These are phyloP conservation scores for Coemansia sp. DNA, from an alignment of 192 early-diverging fungal species.

Conservation along the genomic window DNA sequence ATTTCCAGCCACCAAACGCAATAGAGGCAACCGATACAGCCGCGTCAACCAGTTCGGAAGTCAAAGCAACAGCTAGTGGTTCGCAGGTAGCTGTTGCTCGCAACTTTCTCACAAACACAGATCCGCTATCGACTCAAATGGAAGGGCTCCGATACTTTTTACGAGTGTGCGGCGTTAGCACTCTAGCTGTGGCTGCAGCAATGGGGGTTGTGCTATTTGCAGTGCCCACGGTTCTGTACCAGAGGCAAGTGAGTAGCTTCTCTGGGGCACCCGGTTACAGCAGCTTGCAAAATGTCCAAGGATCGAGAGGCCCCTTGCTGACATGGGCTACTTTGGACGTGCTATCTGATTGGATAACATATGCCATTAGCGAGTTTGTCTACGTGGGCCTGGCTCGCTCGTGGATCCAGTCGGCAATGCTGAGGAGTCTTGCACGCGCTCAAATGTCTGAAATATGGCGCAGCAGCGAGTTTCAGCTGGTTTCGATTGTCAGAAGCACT, in stretches of 20 bases:
- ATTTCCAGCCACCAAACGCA: background rate
- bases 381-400: constrained; percentile 19
- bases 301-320: background rate
- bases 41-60: background rate
- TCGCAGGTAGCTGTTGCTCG: background rate
- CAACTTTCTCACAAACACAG: background rate
- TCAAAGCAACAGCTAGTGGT: no score
- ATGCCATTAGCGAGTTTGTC: constrained; percentile 11
- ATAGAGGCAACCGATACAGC: background rate
- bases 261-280: background rate
- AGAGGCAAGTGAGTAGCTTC: constrained; percentile 7
- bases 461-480: background rate
- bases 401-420: constrained; percentile 10
- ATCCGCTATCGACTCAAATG: background rate
- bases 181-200: constrained; percentile 1
- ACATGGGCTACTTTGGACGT: background rate
- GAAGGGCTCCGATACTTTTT: constrained; percentile 5
- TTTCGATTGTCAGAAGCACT: constrained; percentile 4
- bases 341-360: constrained; percentile 9
- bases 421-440: constrained; percentile 14
- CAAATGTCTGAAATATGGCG: constrained; percentile 27
- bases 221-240: constrained; percentile 12
- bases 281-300: background rate
- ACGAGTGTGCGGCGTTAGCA: constrained; percentile 10
- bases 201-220: constrained; percentile 16